Evolutionary conservation across 2,329 filamentous ascomycete species (phyloP), one percentile per base, ranked within the genome.

Genomic region (Talaromyces sp.): DNA sequence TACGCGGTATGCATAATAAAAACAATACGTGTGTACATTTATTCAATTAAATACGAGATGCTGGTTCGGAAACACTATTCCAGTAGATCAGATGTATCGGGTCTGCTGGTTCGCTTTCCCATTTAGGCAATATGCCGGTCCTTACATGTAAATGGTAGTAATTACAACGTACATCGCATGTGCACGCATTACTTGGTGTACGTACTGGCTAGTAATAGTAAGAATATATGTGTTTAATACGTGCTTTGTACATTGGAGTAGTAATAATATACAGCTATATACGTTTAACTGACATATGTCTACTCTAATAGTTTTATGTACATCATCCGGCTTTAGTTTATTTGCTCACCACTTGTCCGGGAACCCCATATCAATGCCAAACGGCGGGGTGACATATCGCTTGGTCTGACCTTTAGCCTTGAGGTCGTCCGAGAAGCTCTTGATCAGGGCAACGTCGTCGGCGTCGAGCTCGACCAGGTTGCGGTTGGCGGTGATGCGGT

Each of bases 361-460:
- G 78, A 90, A 90, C 1, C 88, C 88, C 72, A 91, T 88, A 69
- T 88, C 80, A 55, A 88, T 75, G 2, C 85, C 86, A 69, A 90
- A 90, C 0, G 86, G 83, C 66, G 88, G 88, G 72, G 87, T 89
- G 36, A 90, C 85, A 64, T 85, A 90, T 56, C 75, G 72, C 62
- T 73, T 69, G 63, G 73, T 69, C 52, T 68, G 65, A 49, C 74
- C 73, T 55, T 60, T 72, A 44, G 71, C 70, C 9, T 69, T 70
- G 47, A 74, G 64, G 15, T 72, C 67, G 17, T 75, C 69, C 0
- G 70, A 72, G 64, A 75, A 77, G 64, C 74, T 74, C 59, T 69
- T 67, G 33, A 78, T 75, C 17, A 68, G 68, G 15, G 71, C 73
- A 62, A 78, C 64, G 30, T 78, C 76, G 17, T 70, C 67, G 0